Percentiles rank a stretch among this genome's conserved stretches.
Conservation (phyloP, 2,329 filamentous ascomycete genomes). For the Camillea tinctor region DNA sequence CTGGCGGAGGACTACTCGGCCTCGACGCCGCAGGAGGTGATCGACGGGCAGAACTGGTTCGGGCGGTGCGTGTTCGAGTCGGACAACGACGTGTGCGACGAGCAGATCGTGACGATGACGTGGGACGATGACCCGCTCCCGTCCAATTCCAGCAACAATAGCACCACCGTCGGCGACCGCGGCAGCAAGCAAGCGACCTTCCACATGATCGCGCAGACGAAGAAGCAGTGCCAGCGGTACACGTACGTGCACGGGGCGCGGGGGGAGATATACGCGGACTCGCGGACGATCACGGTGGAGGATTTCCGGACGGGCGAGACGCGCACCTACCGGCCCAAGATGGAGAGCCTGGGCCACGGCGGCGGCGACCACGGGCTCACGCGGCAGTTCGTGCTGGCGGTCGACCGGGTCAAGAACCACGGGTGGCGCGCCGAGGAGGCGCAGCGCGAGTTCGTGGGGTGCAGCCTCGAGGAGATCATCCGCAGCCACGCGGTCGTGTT, state of each 20-base stretch:
- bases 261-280: slow-evolving; percentile 87
- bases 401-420: slow-evolving; percentile 73
- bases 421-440: slow-evolving; percentile 66
- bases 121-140: slow-evolving; percentile 72
- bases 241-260: slow-evolving; percentile 82
- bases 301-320: slow-evolving; percentile 63
- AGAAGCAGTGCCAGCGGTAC: slow-evolving; percentile 81
- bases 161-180: slow-evolving; percentile 32
- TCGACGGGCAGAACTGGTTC: slow-evolving; percentile 68
- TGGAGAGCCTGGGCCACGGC: slow-evolving; percentile 62
- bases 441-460: slow-evolving; percentile 75
- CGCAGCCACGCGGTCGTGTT: slow-evolving; percentile 91
- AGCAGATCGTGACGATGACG: slow-evolving; percentile 82
- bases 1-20: slow-evolving; percentile 53
- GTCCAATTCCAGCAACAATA: slow-evolving; percentile 47
- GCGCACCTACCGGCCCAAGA: slow-evolving; percentile 57
- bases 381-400: slow-evolving; percentile 77
- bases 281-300: slow-evolving; percentile 70
- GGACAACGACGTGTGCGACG: slow-evolving; percentile 91
- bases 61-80: slow-evolving; percentile 93
- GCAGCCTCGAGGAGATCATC: slow-evolving; percentile 82
- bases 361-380: slow-evolving; percentile 80
- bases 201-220: slow-evolving; percentile 92
- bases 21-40: slow-evolving; percentile 45
- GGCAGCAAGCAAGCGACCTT: slow-evolving; percentile 83